These are phyloP conservation scores for Colletotrichum sublineola DNA, from an alignment of 2,329 filamentous ascomycete genomes.

Conservation along the genomic window DNA sequence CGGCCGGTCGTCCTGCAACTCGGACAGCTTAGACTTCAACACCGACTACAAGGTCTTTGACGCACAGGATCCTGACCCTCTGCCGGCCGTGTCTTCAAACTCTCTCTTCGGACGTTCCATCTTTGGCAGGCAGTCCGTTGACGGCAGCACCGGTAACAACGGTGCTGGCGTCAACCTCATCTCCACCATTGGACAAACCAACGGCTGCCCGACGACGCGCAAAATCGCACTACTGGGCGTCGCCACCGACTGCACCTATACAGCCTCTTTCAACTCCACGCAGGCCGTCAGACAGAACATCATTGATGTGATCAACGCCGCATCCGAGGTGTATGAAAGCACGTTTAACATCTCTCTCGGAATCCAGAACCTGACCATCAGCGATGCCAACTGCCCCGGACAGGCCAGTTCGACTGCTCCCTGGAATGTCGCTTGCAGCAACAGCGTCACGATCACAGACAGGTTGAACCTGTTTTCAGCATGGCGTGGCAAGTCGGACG, in stretches of 20 bases:
- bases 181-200: slow-evolving; percentile 81
- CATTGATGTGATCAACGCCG: slow-evolving; percentile 86
- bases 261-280: slow-evolving; percentile 75
- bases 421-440: slow-evolving; percentile 86
- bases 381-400: slow-evolving; percentile 79
- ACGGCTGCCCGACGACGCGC: slow-evolving; percentile 90
- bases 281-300: slow-evolving; percentile 79
- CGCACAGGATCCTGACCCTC: slow-evolving; percentile 60
- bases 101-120: slow-evolving; percentile 80
- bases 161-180: slow-evolving; percentile 84
- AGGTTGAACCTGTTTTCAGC: slow-evolving; percentile 89
- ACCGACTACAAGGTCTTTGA: slow-evolving; percentile 69
- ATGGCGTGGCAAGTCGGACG: slow-evolving; percentile 84
- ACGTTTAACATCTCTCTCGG: slow-evolving; percentile 97
- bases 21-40: slow-evolving; percentile 87
- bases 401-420: slow-evolving; percentile 74
- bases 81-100: slow-evolving; percentile 72
- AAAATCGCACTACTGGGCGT: slow-evolving; percentile 93
- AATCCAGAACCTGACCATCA: slow-evolving; percentile 86
- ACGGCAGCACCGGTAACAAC: slow-evolving; percentile 78
- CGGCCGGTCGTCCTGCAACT: slow-evolving; percentile 70
- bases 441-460: slow-evolving; percentile 74
- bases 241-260: slow-evolving; percentile 94
- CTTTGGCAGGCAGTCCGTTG: slow-evolving; percentile 77
- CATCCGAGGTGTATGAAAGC: slow-evolving; percentile 88